These are phyloP conservation scores for Bromus sterilis DNA, from an alignment of 176 grass and related monocot genomes.

Conservation along the genomic window DNA sequence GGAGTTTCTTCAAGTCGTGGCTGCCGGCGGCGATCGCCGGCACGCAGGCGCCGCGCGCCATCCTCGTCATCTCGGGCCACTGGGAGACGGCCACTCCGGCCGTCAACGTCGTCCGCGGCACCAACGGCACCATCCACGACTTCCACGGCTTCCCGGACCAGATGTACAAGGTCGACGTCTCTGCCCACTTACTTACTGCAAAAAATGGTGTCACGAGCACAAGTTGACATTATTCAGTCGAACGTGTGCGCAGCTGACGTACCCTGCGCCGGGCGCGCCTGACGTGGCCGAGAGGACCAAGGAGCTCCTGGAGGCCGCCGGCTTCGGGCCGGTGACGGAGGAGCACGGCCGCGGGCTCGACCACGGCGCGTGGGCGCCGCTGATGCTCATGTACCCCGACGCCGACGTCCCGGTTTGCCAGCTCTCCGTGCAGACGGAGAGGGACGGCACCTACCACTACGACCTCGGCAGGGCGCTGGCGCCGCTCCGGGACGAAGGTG, in stretches of 20 bases:
- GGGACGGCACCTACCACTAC: conserved; percentile 66
- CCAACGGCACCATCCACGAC: conserved; percentile 61
- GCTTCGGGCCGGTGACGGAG: conserved; percentile 52
- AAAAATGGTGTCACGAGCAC: neutral
- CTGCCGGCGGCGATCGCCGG: conserved; percentile 34
- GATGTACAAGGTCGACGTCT: conserved; percentile 54
- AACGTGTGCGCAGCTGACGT: conserved; percentile 49
- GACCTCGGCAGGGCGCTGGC: conserved; percentile 70
- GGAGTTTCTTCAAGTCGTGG: conserved; percentile 73
- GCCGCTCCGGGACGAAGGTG: conserved; percentile 52
- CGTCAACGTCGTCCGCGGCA: conserved; percentile 49
- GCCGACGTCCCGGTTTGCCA: conserved; percentile 69
- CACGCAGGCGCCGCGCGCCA: conserved; percentile 35
- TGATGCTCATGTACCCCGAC: conserved; percentile 89
- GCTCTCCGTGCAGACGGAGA: conserved; percentile 55
- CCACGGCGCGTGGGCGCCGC: conserved; percentile 68
- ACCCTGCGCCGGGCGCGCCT: conserved; percentile 69
- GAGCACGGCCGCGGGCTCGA: conserved; percentile 59
- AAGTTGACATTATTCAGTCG: neutral
- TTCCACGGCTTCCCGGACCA: conserved; percentile 59
- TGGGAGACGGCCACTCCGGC: conserved; percentile 57
- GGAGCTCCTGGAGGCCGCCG: conserved; percentile 46
- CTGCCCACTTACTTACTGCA: neutral
- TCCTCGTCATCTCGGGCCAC: conserved; percentile 73
- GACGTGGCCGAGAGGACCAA: conserved; percentile 53